Conservation (phyloP, 1,284 basidiomycete genomes). For the Sporisorium reilianum region DNA sequence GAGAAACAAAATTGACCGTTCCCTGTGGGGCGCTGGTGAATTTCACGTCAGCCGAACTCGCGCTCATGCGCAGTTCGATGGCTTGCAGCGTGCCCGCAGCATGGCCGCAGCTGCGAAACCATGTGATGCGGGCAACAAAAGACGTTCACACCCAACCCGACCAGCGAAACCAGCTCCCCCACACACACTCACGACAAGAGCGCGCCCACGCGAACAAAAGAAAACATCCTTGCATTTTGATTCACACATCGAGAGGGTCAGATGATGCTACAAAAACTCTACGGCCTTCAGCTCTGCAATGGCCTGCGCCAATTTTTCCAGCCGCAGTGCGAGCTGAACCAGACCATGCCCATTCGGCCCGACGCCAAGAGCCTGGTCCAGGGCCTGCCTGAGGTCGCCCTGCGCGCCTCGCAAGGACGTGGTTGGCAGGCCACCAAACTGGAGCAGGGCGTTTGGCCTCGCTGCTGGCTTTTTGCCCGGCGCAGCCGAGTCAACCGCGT, state of each 20-base stretch:
- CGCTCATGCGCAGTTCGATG: no score
- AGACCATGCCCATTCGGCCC: background rate
- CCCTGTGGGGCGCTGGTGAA: no score
- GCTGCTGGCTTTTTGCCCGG: background rate
- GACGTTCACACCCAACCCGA: no score
- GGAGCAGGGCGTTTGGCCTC: slow-evolving; percentile 34
- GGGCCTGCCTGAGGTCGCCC: slow-evolving; percentile 27
- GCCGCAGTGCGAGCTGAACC: slow-evolving; percentile 14
- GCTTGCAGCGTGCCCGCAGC: no score
- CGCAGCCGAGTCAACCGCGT: no score
- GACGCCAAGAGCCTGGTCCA: slow-evolving; percentile 22
- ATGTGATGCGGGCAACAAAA: no score
- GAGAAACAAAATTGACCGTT: no score
- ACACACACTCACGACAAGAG: background rate
- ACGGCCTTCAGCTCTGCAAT: slow-evolving; percentile 16
- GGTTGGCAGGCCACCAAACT: slow-evolving; percentile 53
- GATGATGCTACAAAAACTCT: background rate
- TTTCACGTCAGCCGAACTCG: no score
- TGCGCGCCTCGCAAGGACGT: slow-evolving; percentile 42
- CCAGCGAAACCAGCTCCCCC: background rate
- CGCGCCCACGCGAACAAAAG: no score
- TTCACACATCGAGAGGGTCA: background rate
- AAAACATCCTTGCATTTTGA: no score
- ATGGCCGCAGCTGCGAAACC: no score
- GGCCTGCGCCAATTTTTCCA: slow-evolving; percentile 10